Conservation (phyloP, 2,329 filamentous ascomycete genomes). For the Pyrenophora tritici-repentis region DNA sequence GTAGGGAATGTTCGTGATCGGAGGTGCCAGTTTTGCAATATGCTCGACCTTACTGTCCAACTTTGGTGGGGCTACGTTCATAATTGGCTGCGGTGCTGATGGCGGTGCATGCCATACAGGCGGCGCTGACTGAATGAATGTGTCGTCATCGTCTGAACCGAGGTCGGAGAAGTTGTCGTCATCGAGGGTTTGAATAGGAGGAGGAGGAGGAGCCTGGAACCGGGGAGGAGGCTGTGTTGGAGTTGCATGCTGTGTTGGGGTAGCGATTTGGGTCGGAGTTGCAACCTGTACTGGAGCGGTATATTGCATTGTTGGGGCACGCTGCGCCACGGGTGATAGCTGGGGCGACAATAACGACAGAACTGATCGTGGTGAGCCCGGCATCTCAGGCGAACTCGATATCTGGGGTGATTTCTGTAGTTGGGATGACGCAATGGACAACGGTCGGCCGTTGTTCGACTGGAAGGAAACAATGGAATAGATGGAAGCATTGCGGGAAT, state of each 20-base stretch:
- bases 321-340: not conserved
- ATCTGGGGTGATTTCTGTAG: slow-evolving; percentile 6
- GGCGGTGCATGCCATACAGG: slow-evolving; percentile 20
- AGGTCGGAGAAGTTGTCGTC: slow-evolving; percentile 41
- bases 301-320: too few relatives aligned
- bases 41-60: slow-evolving; percentile 19
- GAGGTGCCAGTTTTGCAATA: slow-evolving; percentile 2
- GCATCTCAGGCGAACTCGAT: too few relatives aligned
- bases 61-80: slow-evolving; percentile 34
- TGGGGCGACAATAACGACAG: slow-evolving; percentile 24
- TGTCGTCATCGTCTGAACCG: slow-evolving; percentile 33
- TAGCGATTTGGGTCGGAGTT: too few relatives aligned
- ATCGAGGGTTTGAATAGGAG: slow-evolving; percentile 22
- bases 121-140: slow-evolving; percentile 30
- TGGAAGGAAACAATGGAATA: slow-evolving; percentile 40
- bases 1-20: slow-evolving; percentile 21
- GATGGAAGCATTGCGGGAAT: slow-evolving; percentile 37
- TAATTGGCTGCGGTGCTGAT: slow-evolving; percentile 15
- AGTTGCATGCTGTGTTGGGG: too few relatives aligned
- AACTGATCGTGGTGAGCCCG: too few relatives aligned
- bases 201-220: too few relatives aligned
- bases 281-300: too few relatives aligned
- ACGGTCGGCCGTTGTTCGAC: slow-evolving; percentile 10
- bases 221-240: too few relatives aligned
- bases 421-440: slow-evolving; percentile 32